Percentiles rank a stretch among this genome's conserved stretches.
These are phyloP conservation scores for Erodium trifolium DNA, from an alignment of 441 rosid species.

Conservation along the genomic window DNA sequence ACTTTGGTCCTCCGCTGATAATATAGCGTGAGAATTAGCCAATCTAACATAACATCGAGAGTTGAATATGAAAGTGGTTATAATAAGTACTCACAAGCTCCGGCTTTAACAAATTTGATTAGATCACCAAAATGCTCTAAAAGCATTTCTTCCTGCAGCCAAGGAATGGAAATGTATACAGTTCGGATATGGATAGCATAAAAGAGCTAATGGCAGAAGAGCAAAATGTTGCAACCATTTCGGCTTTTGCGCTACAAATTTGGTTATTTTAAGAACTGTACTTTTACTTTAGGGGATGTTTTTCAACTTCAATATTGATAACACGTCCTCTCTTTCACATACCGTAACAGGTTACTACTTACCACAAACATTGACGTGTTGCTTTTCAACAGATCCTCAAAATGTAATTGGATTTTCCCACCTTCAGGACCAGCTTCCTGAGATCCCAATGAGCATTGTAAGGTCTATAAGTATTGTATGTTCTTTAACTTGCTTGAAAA, in stretches of 20 bases:
- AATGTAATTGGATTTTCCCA: constrained; percentile 87
- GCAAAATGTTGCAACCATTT: neutral
- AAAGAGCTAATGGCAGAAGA: neutral
- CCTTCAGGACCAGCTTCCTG: constrained; percentile 97
- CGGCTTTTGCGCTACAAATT: neutral
- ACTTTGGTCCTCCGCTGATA: constrained; percentile 76
- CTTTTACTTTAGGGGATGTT: neutral
- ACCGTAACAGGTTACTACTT: constrained; percentile 18
- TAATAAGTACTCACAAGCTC: constrained; percentile 60
- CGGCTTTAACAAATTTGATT: constrained; percentile 78
- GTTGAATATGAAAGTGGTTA: neutral
- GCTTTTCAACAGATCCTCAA: constrained; percentile 85
- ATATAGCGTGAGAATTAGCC: constrained; percentile 13
- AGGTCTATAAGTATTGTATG: neutral
- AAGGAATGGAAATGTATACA: neutral
- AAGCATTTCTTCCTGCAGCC: constrained; percentile 78
- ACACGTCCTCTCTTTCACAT: neutral
- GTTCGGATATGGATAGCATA: too few relatives aligned
- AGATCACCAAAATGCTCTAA: constrained; percentile 86
- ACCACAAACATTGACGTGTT: constrained; percentile 89
- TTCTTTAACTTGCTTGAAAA: neutral
- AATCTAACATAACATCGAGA: neutral
- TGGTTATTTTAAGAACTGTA: neutral
- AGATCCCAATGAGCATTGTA: constrained; percentile 20
- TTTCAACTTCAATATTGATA: neutral